Evolutionary conservation across 1,139 yeast genomes (phyloP), one percentile per base, ranked within the genome.

Genomic region (Saccharomyces hybrid): DNA sequence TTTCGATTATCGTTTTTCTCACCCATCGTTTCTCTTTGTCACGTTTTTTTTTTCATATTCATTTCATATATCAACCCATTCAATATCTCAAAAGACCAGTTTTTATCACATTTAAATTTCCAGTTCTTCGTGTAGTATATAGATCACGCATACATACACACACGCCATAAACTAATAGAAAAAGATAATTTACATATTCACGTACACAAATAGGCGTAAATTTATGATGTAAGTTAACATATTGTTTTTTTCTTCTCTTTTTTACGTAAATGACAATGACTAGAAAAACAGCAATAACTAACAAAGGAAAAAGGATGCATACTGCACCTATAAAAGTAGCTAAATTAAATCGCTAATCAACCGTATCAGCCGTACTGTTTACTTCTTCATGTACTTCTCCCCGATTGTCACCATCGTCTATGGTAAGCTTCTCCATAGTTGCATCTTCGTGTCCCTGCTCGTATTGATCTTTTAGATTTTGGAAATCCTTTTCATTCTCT

Each of bases 401-500:
- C 44, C 57, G 46, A 23, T 56, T 57, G 19, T 52, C 52, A n/a
- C 34, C 19, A 13, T 57, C 60, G 6, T 55, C 54, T 9, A 60
- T 47, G 7, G 53, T 32, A 7, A 59, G 49, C 14, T 57, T 52
- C 34, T 58, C 61, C 11, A 60, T 26, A 38, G 48, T 13, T 23
- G 46, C 47, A 8, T 23, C 47, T 25, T 55, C 57, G 32, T 55
- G 56, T 31, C 57, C 62, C 9, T 57, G 58, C 42, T 68, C 64
- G 58, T 79, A 78, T 57, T 78, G 72, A 27, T 73, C 73, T 60
- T 80, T 78, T 60, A 82, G 73, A 54, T 77, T 75, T 47, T 82
- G 77, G 75, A 86, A 86, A 55, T 83, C 87, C 16, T 76, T 72
- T 61, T 86, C 91, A 68, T 88, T 86, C 63, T 88, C 93, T 56